phyloP scores from a whole-genome alignment of 805 yeast species.

The Metschnikowia colocasiae region DNA sequence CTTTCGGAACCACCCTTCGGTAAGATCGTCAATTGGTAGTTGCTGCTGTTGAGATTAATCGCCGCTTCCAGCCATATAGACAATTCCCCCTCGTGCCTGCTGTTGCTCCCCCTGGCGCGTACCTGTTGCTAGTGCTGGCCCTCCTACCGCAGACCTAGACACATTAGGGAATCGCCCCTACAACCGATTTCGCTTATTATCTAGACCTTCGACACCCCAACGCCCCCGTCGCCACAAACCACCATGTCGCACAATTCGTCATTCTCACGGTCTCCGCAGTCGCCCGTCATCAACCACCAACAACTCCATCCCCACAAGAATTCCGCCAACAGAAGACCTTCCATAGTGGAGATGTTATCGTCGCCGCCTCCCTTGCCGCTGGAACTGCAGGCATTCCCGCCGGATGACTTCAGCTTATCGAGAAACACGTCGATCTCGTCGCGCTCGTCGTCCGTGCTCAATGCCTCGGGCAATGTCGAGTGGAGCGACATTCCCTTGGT shows the following conservation, averaged over 20 bases:
- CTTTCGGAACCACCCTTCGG: background rate
- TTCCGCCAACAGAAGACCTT: slow-evolving; percentile 45
- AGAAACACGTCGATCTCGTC: slow-evolving; percentile 29
- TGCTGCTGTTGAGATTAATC: no score
- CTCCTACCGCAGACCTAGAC: no score
- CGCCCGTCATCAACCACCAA: slow-evolving; percentile 16
- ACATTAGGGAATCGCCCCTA: background rate
- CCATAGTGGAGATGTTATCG: slow-evolving; percentile 70
- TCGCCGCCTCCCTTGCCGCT: slow-evolving; percentile 68
- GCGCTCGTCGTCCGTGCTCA: slow-evolving; percentile 14
- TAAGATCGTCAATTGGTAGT: background rate
- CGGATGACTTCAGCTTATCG: slow-evolving; percentile 36
- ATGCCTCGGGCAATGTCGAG: slow-evolving; percentile 31
- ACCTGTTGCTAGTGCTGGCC: no score
- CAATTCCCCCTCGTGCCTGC: no score
- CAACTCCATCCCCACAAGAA: slow-evolving; percentile 17
- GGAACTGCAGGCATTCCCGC: slow-evolving; percentile 26
- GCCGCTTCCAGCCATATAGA: no score
- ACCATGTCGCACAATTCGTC: slow-evolving; percentile 20
- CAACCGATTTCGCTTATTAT: background rate
- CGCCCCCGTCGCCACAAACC: no score
- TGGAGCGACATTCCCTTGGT: slow-evolving; percentile 72
- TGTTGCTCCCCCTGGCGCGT: no score
- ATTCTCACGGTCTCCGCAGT: slow-evolving; percentile 19
- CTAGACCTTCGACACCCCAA: background rate